Evolutionary conservation across 1,284 basidiomycete genomes (phyloP).

Genomic region (Puccinia hordei): DNA sequence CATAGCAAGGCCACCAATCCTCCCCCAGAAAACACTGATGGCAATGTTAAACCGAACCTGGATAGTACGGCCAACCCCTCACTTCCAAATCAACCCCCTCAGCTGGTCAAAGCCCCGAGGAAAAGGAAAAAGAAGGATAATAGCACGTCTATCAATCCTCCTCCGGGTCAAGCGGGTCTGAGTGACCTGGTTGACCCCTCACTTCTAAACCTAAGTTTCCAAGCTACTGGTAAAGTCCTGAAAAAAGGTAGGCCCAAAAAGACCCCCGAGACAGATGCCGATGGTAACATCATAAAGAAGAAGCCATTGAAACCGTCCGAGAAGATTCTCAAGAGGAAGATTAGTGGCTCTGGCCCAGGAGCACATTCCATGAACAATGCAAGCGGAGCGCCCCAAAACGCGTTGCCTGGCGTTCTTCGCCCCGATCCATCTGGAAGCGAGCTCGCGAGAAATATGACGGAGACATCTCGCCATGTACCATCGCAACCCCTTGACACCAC

Average conservation of each 20-base stretch:
- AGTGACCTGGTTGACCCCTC: constrained; percentile 24
- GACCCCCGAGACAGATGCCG: background rate
- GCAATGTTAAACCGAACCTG: too few species aligned
- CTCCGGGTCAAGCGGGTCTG: too few species aligned
- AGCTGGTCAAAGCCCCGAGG: too few species aligned
- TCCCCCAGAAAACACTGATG: too few species aligned
- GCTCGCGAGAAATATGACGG: constrained; percentile 54
- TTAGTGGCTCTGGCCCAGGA: constrained; percentile 10
- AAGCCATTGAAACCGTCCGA: constrained; percentile 16
- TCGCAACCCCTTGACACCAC: constrained; percentile 5
- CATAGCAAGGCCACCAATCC: too few species aligned
- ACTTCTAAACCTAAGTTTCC: constrained; percentile 5
- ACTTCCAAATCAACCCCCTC: too few species aligned
- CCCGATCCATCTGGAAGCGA: constrained; percentile 56
- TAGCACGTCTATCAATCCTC: too few species aligned
- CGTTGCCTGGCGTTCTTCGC: constrained; percentile 60
- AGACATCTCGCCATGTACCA: background rate
- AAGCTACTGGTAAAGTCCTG: background rate
- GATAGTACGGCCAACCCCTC: too few species aligned
- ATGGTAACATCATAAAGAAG: background rate
- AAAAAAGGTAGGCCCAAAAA: constrained; percentile 30
- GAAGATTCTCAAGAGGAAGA: constrained; percentile 52
- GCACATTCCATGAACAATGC: background rate
- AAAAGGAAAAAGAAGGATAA: too few species aligned
- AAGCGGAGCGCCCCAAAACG: constrained; percentile 32